A percentile compares a stretch with the other conserved stretches of the same genome.
Conservation (phyloP, 176 grass and related monocot species). For the Saccharum officinarum region DNA sequence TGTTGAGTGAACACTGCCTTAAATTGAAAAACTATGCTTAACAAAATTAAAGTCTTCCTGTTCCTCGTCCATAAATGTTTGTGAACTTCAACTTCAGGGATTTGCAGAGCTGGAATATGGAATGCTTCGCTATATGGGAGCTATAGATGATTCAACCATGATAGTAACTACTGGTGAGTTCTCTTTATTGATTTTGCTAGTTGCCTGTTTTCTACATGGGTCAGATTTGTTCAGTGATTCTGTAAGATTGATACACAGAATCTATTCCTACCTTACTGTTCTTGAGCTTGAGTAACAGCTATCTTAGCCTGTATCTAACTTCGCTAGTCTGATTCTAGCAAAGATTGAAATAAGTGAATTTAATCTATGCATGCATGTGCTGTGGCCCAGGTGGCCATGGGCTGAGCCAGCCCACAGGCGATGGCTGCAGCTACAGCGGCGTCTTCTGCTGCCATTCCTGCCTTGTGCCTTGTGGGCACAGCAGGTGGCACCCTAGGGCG, state of each 20-base stretch:
- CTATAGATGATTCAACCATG: conserved; percentile 90
- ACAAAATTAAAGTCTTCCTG: not conserved
- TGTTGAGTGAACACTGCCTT: not conserved
- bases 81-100: conserved; percentile 38
- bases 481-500: not conserved
- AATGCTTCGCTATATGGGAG: conserved; percentile 92
- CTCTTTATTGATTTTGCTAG: conserved; percentile 19
- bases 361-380: not conserved
- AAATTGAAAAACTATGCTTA: not conserved
- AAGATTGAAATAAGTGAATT: not conserved
- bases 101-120: conserved; percentile 98
- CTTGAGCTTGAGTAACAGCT: not conserved
- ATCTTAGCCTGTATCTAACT: conserved; percentile 19
- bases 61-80: not conserved
- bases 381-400: not conserved
- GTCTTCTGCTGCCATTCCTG: not conserved
- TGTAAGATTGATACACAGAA: conserved; percentile 11
- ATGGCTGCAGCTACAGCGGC: not conserved
- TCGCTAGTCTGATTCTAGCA: not conserved
- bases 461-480: not conserved
- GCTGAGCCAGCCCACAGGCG: not conserved
- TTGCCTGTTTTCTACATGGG: not conserved
- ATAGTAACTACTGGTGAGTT: conserved; percentile 81
- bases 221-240: conserved; percentile 5
- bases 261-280: not conserved